Conservation (phyloP, 2,329 filamentous ascomycete genomes). For the Teratosphaeria nubilosa region DNA sequence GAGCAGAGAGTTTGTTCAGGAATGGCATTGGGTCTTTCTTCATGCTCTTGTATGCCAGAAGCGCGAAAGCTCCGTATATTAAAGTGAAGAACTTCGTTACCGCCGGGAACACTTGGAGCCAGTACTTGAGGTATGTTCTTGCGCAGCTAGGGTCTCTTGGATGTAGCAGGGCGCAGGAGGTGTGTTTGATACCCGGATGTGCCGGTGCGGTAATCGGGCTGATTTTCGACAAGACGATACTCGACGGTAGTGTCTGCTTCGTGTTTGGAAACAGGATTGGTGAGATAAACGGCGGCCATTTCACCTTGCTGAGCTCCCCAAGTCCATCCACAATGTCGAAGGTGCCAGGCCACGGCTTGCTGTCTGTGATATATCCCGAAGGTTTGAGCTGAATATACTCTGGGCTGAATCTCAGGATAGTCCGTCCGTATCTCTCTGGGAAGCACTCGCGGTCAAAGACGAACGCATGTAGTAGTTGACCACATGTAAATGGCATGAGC, state of each 20-base stretch:
- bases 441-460: conserved; percentile 44
- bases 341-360: conserved; percentile 61
- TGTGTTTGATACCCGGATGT: conserved; percentile 72
- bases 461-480: conserved; percentile 41
- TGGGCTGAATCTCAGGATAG: conserved; percentile 60
- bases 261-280: conserved; percentile 74
- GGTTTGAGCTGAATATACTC: conserved; percentile 71
- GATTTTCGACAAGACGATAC: conserved; percentile 52
- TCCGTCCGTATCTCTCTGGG: conserved; percentile 48
- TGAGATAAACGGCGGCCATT: conserved; percentile 81
- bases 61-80: conserved; percentile 60
- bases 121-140: conserved; percentile 78
- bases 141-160: conserved; percentile 79
- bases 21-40: conserved; percentile 58
- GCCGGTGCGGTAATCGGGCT: conserved; percentile 71
- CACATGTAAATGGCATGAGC: conserved; percentile 40
- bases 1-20: conserved; percentile 55
- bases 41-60: conserved; percentile 58
- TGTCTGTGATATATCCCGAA: conserved; percentile 54
- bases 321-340: conserved; percentile 72
- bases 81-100: conserved; percentile 69
- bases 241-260: conserved; percentile 41
- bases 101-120: conserved; percentile 70
- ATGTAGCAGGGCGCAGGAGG: conserved; percentile 85
- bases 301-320: conserved; percentile 66